These are phyloP conservation scores for Tuber indicum DNA, from an alignment of 495 filamentous ascomycete genomes.

Conservation along the genomic window DNA sequence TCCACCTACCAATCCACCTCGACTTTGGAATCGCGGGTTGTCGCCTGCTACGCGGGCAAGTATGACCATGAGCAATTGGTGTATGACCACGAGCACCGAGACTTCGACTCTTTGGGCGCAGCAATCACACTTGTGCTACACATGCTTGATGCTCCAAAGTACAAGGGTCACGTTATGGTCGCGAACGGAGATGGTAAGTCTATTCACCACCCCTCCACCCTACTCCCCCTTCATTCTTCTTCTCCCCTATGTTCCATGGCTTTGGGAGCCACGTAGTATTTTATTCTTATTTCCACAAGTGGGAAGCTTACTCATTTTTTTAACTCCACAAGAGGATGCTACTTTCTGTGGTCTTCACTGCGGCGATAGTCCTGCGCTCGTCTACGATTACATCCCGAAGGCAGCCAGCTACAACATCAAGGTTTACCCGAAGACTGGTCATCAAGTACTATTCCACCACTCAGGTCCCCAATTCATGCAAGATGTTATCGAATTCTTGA, in stretches of 20 bases:
- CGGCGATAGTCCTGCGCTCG: constrained; percentile 13
- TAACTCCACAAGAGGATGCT: constrained; percentile 11
- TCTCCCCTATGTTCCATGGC: not conserved
- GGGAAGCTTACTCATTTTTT: not conserved
- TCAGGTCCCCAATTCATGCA: constrained; percentile 17
- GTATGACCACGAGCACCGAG: constrained; percentile 23
- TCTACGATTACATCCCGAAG: constrained; percentile 26
- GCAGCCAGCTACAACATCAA: constrained; percentile 27
- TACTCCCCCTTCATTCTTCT: not conserved
- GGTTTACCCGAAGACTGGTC: constrained; percentile 22
- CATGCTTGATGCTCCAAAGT: constrained; percentile 24
- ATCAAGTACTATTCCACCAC: constrained; percentile 30
- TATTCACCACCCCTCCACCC: not conserved
- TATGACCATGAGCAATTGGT: constrained; percentile 24
- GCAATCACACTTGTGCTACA: constrained; percentile 32
- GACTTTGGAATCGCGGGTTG: constrained; percentile 23
- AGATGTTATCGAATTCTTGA: constrained; percentile 14
- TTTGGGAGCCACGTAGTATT: not conserved
- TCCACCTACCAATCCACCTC: constrained; percentile 25
- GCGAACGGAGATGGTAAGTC: constrained; percentile 34
- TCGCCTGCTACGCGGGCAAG: constrained; percentile 26
- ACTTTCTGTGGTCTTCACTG: constrained; percentile 25
- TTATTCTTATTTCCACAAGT: not conserved
- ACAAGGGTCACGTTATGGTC: constrained; percentile 27
- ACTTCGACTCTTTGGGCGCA: constrained; percentile 29